Conservation (phyloP, 768 basidiomycete species). For the Tephrocybe sp. region DNA sequence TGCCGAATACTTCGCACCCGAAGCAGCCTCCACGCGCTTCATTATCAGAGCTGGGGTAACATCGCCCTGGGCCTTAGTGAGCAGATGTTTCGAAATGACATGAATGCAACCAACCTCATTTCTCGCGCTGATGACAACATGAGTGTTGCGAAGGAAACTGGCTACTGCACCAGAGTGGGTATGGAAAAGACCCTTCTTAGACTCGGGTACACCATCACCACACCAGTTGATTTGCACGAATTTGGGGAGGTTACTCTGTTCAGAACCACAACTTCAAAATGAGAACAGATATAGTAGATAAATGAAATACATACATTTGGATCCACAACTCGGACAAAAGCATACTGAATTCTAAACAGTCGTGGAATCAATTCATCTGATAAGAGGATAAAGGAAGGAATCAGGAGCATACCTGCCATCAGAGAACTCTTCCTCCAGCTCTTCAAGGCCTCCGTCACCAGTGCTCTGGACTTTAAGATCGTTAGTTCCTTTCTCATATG, state of each 20-base stretch:
- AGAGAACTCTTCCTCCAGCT: constrained; percentile 91
- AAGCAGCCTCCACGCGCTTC: constrained; percentile 83
- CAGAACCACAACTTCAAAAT: constrained; percentile 1
- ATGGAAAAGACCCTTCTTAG: constrained; percentile 90
- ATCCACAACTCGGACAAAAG: constrained; percentile 82
- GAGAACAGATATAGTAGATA: not conserved
- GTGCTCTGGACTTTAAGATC: constrained; percentile 86
- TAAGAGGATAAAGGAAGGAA: not conserved
- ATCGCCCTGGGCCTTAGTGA: constrained; percentile 47
- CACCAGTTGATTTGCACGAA: constrained; percentile 98
- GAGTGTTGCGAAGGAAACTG: constrained; percentile 76
- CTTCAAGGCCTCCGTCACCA: constrained; percentile 86
- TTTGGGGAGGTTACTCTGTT: constrained; percentile 78
- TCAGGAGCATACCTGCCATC: constrained; percentile 71
- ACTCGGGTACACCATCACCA: constrained; percentile 93
- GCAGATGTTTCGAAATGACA: not conserved
- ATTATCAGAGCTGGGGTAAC: constrained; percentile 79
- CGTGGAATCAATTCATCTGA: constrained; percentile 13
- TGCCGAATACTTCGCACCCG: constrained; percentile 85
- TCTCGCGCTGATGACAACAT: constrained; percentile 83
- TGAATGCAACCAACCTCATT: constrained; percentile 62
- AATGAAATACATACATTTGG: constrained; percentile 57
- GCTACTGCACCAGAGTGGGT: constrained; percentile 81
- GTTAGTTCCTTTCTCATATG: constrained; percentile 78
- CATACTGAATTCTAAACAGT: constrained; percentile 81